Evolutionary conservation across 352 stramenopile genomes (phyloP), one percentile per base, ranked within the genome.

Genomic region (Pilasporangium apinafurcum): DNA sequence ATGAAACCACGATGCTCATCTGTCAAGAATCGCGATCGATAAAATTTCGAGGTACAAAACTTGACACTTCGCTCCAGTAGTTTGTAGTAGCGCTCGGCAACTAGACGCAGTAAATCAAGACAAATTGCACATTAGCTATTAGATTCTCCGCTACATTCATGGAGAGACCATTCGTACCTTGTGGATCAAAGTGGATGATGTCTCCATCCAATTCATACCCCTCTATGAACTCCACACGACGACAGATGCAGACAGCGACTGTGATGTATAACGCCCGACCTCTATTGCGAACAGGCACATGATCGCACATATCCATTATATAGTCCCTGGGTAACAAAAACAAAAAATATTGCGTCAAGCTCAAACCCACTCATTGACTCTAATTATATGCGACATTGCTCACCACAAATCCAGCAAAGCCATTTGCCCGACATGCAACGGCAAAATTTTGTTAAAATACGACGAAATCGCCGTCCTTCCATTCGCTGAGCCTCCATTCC

Each of bases 291-390:
- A 83, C 62, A 1, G 81, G 74, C 32, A 93, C 73, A 22, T 73
- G 61, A 26, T 93, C 78, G 32, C 77, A 77, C 71, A 89, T 86
- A 49, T 93, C 78, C 60, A 93, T 73, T 22, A 89, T 51, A 44
- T 88, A 91, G 37, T 76, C 68, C 74, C 70, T 83, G 42, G 17
- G 20, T n/a, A 10, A 13, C 37, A 34, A 14, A 22, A 38, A 18
- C 17, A 54, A 38, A 50, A 44, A 39, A 37, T 27, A 18, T 35
- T 17, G 16, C 8, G 7, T 13, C 38, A n/a, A 42, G n/a, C 18
- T 45, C 32, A 48, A 4, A 35, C 13, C 6, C 21, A 44, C 7
- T 20, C 12, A 53, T 12, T 12, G 10, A 51, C 5, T 7, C n/a
- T 13, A 20, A 8, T n/a, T 13, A 18, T 14, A 9, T 4, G 12